A percentile compares a stretch with the other conserved stretches of the same genome.
These are phyloP conservation scores for Pseudogymnoascus sp. DNA, from an alignment of 2,329 filamentous ascomycete genomes.

Conservation along the genomic window DNA sequence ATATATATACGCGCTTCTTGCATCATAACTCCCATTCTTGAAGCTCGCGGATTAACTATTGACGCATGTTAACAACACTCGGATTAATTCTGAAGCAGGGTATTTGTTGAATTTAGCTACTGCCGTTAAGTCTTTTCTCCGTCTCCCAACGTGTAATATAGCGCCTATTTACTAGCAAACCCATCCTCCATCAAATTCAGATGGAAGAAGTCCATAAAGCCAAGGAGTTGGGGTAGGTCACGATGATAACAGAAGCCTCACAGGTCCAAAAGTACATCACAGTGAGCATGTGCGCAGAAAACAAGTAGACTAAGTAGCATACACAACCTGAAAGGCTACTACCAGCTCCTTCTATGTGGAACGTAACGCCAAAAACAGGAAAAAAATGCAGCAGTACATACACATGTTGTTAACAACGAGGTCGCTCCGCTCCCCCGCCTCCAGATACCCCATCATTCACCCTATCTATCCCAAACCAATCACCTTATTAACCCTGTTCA, in stretches of 20 bases:
- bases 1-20: constrained; percentile 5
- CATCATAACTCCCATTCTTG: neutral
- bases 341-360: constrained; percentile 28
- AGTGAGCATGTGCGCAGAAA: neutral
- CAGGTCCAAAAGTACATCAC: neutral
- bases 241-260: neutral
- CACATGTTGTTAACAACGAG: constrained; percentile 25
- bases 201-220: neutral
- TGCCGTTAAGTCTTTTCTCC: neutral
- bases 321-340: constrained; percentile 25
- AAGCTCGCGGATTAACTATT: neutral
- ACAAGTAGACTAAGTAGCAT: constrained; percentile 26
- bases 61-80: neutral
- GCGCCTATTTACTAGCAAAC: neutral
- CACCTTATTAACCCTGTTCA: constrained; percentile 3
- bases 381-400: constrained; percentile 24
- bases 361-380: constrained; percentile 25
- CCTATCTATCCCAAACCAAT: neutral
- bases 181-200: neutral
- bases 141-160: neutral
- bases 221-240: neutral
- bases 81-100: neutral
- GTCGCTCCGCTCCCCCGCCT: constrained; percentile 10
- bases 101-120: neutral
- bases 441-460: neutral